Evolutionary conservation across 768 basidiomycete species (phyloP), one percentile per base, ranked within the genome.

Genomic region (Rhodosporidiobolus sp.): DNA sequence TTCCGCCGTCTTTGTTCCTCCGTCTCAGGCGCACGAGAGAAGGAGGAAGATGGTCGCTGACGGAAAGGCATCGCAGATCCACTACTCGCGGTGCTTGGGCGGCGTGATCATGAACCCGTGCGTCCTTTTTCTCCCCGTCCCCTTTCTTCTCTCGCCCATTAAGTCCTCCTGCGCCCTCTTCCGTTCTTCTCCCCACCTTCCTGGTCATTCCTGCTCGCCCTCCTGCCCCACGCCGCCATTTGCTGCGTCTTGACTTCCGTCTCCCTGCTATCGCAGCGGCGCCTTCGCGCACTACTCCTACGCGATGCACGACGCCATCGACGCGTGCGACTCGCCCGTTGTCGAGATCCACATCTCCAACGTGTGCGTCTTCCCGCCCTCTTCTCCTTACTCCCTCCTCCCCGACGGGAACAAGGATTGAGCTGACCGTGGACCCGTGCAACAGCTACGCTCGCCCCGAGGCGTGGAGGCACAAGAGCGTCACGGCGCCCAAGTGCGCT

Each of bases 61-160:
- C 28, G 28, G 45, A n/a, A 20, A 20, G 22, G 35, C 38, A 4
- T 16, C 45, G 11, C 52, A 70, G 69, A 72, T 77, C n/a, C 77
- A 78, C 65, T 78, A 78, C 63, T 67, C 77, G 9, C 64, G 77
- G 5, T 67, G 75, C 58, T 68, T 74, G 20, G 77, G 75, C 19
- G 77, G 77, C 7, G 75, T 78, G 9, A 49, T 76, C 62, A 78
- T 78, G 77, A 72, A 76, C 70, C 65, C 75, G 75, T 69, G 1
- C 30, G 68, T 58, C 34, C 19, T 32, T 46, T 28, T 38, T 20
- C 30, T 14, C 43, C 57, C 30, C 53, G 30, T 59, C 50, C 59
- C 35, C 30, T 22, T 61, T 53, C 56, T 66, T 35, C 46, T 45
- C n/a, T 38, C 49, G 61, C 43, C 57, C 14, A 43, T 14, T 43